Base-by-base conservation (phyloP, 768 basidiomycete genomes). In the Amanita thiersii region DNA sequence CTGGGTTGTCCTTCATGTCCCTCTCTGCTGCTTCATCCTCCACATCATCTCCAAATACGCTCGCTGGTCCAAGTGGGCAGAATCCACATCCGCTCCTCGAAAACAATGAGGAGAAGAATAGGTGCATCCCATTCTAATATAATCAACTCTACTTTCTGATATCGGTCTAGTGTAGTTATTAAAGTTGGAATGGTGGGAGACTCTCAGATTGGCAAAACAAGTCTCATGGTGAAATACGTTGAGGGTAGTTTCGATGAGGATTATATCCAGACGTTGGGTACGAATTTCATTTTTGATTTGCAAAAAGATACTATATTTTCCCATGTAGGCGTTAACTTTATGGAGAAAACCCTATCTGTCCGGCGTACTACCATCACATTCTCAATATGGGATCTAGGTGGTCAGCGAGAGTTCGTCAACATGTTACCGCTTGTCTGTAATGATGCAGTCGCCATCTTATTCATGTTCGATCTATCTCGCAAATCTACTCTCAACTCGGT, bases 181-280 rank as follows among this genome's bases (percentile, higher is more conserved):
- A 97, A 99, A 64, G 94, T 99, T 38, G 94, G 94, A 43, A 99
- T 99, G 94, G 91, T 99, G 35, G 96, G 96, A 37, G 94, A 99
- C 70, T 92, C 91, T 56, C 94, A 97, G 70, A 97, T 98, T 58
- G 93, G 94, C 52, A 97, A 98, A 76, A 98, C 94, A 50, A 91
- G 88, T 65, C 72, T 98, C 60, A 98, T 98, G 94, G 93, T 98
- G 64, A 97, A 97, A 69, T 98, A 98, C 57, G 93, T 97, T 47
- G 94, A 99, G 68, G 94, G 94, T 39, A 90, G 86, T 65, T 96
- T 94, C 63, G 92, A 96, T 64, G 92, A 94, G 70, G 94, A 97
- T 63, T 98, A 98, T 68, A 97, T 99, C 61, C 94, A 97, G 77
- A 97, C 94, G 67, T 82, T 99, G 67, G 94, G 90, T 84, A 56